phyloP scores from a whole-genome alignment of 2,329 filamentous ascomycete genomes.

The Botryotinia calthae region DNA sequence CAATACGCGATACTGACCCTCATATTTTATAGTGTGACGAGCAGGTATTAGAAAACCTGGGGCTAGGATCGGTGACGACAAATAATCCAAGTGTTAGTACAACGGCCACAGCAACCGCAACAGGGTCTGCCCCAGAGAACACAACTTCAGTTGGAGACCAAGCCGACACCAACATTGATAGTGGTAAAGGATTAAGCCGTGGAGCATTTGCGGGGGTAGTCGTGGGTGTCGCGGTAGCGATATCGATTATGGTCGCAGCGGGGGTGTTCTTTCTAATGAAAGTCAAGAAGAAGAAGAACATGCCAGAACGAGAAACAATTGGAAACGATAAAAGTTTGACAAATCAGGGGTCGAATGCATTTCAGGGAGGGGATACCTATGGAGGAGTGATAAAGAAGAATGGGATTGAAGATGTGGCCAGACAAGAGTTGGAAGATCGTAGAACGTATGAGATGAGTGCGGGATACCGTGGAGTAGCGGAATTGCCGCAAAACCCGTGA shows the following conservation, averaged over 20 bases:
- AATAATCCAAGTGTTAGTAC: neutral
- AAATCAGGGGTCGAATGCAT: neutral
- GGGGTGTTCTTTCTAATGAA: neutral
- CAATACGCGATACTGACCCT: neutral
- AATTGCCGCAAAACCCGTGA: neutral
- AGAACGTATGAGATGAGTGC: constrained; percentile 11
- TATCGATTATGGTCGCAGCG: neutral
- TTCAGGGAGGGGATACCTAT: neutral
- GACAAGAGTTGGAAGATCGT: neutral
- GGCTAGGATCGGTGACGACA: neutral
- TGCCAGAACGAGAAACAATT: neutral
- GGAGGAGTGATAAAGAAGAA: neutral
- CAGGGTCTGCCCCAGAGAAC: neutral
- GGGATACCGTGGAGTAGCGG: neutral
- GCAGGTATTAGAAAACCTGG: neutral
- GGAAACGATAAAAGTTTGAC: neutral
- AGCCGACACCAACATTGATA: neutral
- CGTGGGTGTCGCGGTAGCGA: neutral
- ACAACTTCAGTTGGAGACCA: neutral
- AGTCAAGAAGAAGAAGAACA: neutral
- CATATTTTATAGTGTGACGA: constrained; percentile 2
- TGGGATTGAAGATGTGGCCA: neutral
- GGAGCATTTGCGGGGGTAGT: neutral
- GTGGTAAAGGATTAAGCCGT: neutral
- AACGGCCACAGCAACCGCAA: neutral